Evolutionary conservation across 179 eudicot genomes (phyloP).

Genomic region (Camellia oleifera): DNA sequence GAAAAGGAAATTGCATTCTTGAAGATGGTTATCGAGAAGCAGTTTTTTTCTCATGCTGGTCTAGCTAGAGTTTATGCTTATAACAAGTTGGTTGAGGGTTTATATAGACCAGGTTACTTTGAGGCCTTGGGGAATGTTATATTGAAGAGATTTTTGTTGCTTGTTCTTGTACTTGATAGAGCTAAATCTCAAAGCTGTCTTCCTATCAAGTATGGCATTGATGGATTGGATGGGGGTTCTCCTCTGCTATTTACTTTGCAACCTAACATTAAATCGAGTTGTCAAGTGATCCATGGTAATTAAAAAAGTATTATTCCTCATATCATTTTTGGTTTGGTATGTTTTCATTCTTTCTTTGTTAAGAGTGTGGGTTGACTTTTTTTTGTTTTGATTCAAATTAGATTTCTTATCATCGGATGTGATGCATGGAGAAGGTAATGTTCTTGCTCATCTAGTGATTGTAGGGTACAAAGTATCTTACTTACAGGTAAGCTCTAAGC

Average conservation of each 20-base stretch:
- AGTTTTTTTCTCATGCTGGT: constrained; percentile 72
- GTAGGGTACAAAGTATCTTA: constrained; percentile 85
- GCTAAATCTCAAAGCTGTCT: constrained; percentile 72
- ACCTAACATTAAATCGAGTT: constrained; percentile 69
- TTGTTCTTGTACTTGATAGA: constrained; percentile 83
- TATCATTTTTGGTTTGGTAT: constrained; percentile 10
- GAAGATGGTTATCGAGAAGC: constrained; percentile 82
- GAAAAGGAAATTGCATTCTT: constrained; percentile 78
- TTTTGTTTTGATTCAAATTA: constrained; percentile 24
- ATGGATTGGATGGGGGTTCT: constrained; percentile 98
- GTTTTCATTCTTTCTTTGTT: constrained; percentile 8
- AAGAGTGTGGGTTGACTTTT: constrained; percentile 15
- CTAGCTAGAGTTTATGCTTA: constrained; percentile 80
- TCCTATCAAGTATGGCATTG: constrained; percentile 87
- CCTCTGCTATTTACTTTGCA: constrained; percentile 72
- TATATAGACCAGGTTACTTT: constrained; percentile 92
- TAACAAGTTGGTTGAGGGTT: constrained; percentile 89
- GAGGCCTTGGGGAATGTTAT: constrained; percentile 75
- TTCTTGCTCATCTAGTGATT: constrained; percentile 81
- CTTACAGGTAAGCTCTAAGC: constrained; percentile 58
- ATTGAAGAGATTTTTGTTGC: constrained; percentile 82
- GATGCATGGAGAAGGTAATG: constrained; percentile 97
- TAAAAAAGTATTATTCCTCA: background rate
- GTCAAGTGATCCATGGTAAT: constrained; percentile 73
- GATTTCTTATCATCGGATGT: constrained; percentile 82